A percentile compares a stretch with the other conserved stretches of the same genome.
phyloP scores from a whole-genome alignment of 805 yeast genomes.

The Kurtzmaniella cleridarum region DNA sequence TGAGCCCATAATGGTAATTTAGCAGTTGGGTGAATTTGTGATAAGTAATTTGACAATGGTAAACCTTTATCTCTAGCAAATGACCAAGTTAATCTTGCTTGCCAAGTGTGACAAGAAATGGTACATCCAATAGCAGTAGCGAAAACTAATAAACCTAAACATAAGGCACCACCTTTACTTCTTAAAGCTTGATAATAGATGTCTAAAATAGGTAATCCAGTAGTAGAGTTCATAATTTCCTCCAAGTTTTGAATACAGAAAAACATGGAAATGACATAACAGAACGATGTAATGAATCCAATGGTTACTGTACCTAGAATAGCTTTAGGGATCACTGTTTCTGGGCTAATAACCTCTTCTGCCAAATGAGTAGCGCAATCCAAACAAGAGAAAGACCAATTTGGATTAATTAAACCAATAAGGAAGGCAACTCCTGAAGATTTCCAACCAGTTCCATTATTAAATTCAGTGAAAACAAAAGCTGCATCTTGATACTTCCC shows the following conservation, averaged over 20 bases:
- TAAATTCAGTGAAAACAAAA: slow-evolving; percentile 17
- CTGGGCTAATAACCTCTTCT: slow-evolving; percentile 35
- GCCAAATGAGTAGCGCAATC: slow-evolving; percentile 39
- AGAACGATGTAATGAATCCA: slow-evolving; percentile 34
- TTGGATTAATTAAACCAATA: slow-evolving; percentile 34
- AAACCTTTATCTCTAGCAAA: slow-evolving; percentile 40
- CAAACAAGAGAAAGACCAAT: slow-evolving; percentile 35
- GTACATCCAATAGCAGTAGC: slow-evolving; percentile 35
- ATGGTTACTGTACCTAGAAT: slow-evolving; percentile 36
- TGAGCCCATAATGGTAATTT: slow-evolving; percentile 39
- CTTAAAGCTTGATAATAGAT: slow-evolving; percentile 35
- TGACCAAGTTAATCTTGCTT: slow-evolving; percentile 40
- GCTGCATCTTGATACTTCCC: slow-evolving; percentile 26
- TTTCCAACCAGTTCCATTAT: slow-evolving; percentile 22
- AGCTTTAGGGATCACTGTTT: slow-evolving; percentile 34
- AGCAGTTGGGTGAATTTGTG: slow-evolving; percentile 31
- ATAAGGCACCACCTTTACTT: slow-evolving; percentile 30
- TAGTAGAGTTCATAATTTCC: slow-evolving; percentile 19
- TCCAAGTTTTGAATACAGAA: slow-evolving; percentile 30
- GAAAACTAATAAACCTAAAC: slow-evolving; percentile 29
- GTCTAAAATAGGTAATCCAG: slow-evolving; percentile 38
- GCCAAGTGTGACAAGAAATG: slow-evolving; percentile 38
- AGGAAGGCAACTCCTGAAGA: slow-evolving; percentile 32
- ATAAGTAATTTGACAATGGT: slow-evolving; percentile 35
- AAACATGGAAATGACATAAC: slow-evolving; percentile 37